phyloP scores from a whole-genome alignment of 306 rosid species.

The Rosa chinensis region DNA sequence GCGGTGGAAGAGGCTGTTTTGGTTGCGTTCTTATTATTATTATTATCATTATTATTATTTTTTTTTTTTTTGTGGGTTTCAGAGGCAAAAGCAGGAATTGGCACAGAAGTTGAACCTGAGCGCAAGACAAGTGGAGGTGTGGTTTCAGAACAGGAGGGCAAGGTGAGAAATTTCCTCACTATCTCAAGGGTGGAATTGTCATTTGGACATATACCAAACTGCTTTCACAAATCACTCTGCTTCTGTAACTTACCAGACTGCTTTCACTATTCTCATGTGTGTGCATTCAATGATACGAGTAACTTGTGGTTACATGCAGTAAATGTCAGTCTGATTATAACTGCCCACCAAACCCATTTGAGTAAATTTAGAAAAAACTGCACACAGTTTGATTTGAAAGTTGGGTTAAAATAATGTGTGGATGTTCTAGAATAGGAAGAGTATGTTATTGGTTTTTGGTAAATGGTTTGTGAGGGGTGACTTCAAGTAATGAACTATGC shows the following conservation, averaged over 20 bases:
- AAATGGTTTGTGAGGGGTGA: neutral
- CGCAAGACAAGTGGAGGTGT: slow-evolving; percentile 95
- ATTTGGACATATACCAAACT: neutral
- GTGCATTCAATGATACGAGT: slow-evolving; percentile 26
- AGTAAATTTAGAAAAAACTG: neutral
- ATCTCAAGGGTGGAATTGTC: slow-evolving; percentile 23
- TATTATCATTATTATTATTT: neutral
- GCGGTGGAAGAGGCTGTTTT: neutral
- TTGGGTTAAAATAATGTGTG: neutral
- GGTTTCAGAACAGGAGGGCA: slow-evolving; percentile 97
- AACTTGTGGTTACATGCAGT: slow-evolving; percentile 24
- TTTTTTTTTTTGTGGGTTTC: neutral
- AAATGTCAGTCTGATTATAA: slow-evolving; percentile 14
- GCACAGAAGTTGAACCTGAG: slow-evolving; percentile 77
- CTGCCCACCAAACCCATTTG: neutral
- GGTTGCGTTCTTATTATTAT: neutral
- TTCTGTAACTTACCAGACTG: too few species aligned
- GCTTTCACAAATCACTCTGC: too few species aligned
- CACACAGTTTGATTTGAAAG: neutral
- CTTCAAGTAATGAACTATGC: neutral
- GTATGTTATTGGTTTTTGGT: neutral
- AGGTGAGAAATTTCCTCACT: slow-evolving; percentile 45
- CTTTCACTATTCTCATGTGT: slow-evolving; percentile 2
- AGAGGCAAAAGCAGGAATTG: slow-evolving; percentile 93
- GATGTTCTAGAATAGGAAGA: neutral